Evolutionary conservation across 202 grass and related monocot genomes (phyloP).

Genomic region (Bolboschoenoplectus hybrid): DNA sequence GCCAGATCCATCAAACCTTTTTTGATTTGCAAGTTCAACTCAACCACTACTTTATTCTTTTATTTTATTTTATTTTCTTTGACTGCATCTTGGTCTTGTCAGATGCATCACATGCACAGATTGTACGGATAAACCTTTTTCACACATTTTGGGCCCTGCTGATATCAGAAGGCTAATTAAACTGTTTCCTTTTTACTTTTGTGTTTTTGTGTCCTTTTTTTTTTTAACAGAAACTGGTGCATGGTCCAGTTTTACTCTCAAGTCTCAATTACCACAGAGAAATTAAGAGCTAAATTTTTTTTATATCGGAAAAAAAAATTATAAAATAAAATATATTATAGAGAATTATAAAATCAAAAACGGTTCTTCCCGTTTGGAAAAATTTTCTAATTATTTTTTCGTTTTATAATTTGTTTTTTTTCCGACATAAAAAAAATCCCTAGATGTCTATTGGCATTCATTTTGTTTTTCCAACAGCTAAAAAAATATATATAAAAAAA

Average conservation of each 20-base stretch:
- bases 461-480: not conserved
- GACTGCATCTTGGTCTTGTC: not conserved
- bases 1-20: conserved; percentile 13
- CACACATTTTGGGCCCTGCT: conserved; percentile 4
- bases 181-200: not conserved
- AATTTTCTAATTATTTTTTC: too few relatives aligned
- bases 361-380: too few relatives aligned
- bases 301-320: too few relatives aligned
- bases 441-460: too few relatives aligned
- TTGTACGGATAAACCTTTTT: not conserved
- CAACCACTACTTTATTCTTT: not conserved
- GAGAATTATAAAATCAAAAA: too few relatives aligned
- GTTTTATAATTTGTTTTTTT: too few relatives aligned
- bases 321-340: too few relatives aligned
- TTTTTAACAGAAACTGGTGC: not conserved
- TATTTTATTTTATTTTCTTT: not conserved
- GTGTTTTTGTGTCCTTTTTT: not conserved
- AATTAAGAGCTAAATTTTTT: not conserved
- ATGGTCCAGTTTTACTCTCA: not conserved
- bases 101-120: conserved; percentile 14
- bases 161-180: not conserved
- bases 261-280: not conserved
- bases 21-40: not conserved
- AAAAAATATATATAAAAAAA: not conserved
- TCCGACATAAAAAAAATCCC: too few relatives aligned